Evolutionary conservation across 2,329 filamentous ascomycete genomes (phyloP), one percentile per base, ranked within the genome.

Genomic region (Pseudopithomyces maydicus): DNA sequence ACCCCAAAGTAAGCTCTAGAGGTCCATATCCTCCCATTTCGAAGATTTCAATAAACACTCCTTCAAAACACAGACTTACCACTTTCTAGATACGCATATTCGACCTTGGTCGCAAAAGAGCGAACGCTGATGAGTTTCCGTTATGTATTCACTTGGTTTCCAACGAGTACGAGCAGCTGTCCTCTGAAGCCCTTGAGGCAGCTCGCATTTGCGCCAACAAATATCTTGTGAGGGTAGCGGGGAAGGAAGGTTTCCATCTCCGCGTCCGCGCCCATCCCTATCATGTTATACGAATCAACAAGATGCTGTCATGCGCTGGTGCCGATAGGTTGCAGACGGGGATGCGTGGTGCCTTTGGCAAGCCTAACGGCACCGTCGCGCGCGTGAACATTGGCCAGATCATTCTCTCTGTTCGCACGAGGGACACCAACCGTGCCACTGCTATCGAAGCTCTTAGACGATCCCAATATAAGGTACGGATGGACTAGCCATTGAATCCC

Each of bases 261-360:
- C 86, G 86, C 69, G 84, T 88, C 76, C 86, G 95, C 79, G 93
- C 92, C 78, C 95, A 99, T 88, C 95, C 95, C 71, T 99, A 91
- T 92, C 95, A 99, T 88, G 95, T 99, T 84, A 90, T 99, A 87
- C 95, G 95, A 84, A 99, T 99, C 93, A 99, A 99, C 92, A 99
- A 99, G 91, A 99, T 99, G 95, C 94, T 99, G 92, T 98, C 95
- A 80, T 99, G 95, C 83, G 95, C 95, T 78, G 95, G 95, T 88
- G 95, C 95, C 89, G 95, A 99, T 98, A 92, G 95, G 90, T 87
- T 99, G 83, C 95, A 99, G 85, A 99, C 95, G 74, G 95, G 95
- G 87, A 99, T 99, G 95, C 94, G 95, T 90, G 95, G 95, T 89
- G 95, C 95, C 75, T 99, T 92, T 89, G 95, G 95, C 80, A 99